Conservation (phyloP, 78 protist genomes). For the Dictyostelium brefeldianum region DNA sequence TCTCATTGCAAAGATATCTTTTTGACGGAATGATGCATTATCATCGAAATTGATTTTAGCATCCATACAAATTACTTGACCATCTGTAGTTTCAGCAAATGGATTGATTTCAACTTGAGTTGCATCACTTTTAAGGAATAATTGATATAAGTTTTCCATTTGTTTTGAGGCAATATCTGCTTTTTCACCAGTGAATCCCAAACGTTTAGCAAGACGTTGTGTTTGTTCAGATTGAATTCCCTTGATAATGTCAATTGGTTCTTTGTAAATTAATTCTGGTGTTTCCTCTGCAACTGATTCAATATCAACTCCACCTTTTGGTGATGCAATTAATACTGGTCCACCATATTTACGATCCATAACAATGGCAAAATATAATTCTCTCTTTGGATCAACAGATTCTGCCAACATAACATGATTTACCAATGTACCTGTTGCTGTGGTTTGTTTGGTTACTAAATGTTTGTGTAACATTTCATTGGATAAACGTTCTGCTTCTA, state of each 20-base stretch:
- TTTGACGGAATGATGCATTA: conserved; percentile 98
- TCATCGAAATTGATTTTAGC: conserved; percentile 98
- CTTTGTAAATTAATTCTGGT: conserved; percentile 86
- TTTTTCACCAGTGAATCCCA: conserved; percentile 78
- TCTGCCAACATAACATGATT: conserved; percentile 81
- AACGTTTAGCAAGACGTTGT: conserved; percentile 83
- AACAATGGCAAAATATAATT: conserved; percentile 97
- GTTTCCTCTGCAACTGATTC: conserved; percentile 89
- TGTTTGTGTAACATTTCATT: conserved; percentile 94
- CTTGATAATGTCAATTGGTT: conserved; percentile 88
- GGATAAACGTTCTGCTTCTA: conserved; percentile 75
- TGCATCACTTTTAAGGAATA: conserved; percentile 76
- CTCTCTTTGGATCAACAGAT: conserved; percentile 82
- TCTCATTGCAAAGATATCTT: conserved; percentile 89
- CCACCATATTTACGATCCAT: conserved; percentile 94
- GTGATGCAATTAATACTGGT: conserved; percentile 82
- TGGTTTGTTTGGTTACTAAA: conserved; percentile 97
- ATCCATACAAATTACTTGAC: conserved; percentile 92
- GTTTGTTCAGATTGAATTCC: conserved; percentile 87
- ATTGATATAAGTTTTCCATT: conserved; percentile 70
- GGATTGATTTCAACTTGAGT: conserved; percentile 98
- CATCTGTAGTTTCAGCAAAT: conserved; percentile 91
- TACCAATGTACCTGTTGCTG: conserved; percentile 88
- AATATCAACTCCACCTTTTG: conserved; percentile 97
- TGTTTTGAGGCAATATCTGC: conserved; percentile 62